Evolutionary conservation across 352 stramenopile species (phyloP).

Genomic region (Globisporangium lucens): DNA sequence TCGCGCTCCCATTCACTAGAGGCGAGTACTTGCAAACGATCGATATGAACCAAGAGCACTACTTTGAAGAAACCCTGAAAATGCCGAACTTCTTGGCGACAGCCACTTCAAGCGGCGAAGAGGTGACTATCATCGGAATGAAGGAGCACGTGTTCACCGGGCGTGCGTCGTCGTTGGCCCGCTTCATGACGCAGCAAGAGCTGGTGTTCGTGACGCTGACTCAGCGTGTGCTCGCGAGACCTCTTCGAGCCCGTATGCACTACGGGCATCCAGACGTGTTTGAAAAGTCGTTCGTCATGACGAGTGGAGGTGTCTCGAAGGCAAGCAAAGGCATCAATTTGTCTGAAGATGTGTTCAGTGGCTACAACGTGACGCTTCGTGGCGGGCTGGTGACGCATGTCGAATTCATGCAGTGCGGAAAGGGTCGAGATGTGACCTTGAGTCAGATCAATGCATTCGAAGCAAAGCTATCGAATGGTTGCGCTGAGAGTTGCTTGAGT

Average conservation of each 20-base stretch:
- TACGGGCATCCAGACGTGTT: slow-evolving; percentile 88
- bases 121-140: slow-evolving; percentile 87
- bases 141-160: slow-evolving; percentile 89
- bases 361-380: slow-evolving; percentile 81
- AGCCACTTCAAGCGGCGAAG: slow-evolving; percentile 44
- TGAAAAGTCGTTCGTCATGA: slow-evolving; percentile 86
- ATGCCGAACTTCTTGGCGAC: slow-evolving; percentile 87
- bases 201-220: slow-evolving; percentile 86
- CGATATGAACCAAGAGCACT: slow-evolving; percentile 91
- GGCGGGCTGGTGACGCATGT: slow-evolving; percentile 79
- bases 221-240: slow-evolving; percentile 78
- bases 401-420: slow-evolving; percentile 89
- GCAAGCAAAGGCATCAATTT: slow-evolving; percentile 87
- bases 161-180: slow-evolving; percentile 78
- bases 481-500: slow-evolving; percentile 76
- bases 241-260: slow-evolving; percentile 78
- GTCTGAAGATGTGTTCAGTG: slow-evolving; percentile 89
- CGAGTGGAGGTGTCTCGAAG: slow-evolving; percentile 80
- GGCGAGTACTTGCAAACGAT: slow-evolving; percentile 89
- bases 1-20: slow-evolving; percentile 81
- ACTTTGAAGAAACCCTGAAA: slow-evolving; percentile 86
- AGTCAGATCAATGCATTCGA: slow-evolving; percentile 89
- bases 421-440: slow-evolving; percentile 83
- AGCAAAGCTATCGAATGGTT: slow-evolving; percentile 84
- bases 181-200: slow-evolving; percentile 88